These are phyloP conservation scores for Phialophora expanda DNA, from an alignment of 2,329 filamentous ascomycete genomes.

Conservation along the genomic window DNA sequence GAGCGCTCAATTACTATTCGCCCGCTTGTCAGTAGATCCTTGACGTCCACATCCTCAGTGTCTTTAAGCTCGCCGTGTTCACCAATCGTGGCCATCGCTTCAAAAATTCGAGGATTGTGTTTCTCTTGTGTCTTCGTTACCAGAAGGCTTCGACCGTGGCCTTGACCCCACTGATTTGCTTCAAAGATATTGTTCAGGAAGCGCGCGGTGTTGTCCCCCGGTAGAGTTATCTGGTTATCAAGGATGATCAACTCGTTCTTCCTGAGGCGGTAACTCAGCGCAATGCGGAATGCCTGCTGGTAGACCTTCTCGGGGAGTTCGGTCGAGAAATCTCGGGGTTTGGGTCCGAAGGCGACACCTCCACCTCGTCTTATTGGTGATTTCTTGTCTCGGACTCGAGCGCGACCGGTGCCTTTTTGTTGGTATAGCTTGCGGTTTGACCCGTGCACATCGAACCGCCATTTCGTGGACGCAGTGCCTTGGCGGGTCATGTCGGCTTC, in stretches of 20 bases:
- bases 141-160: slow-evolving; percentile 73
- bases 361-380: slow-evolving; percentile 82
- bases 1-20: slow-evolving; percentile 84
- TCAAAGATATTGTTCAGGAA: slow-evolving; percentile 72
- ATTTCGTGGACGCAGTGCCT: slow-evolving; percentile 84
- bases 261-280: slow-evolving; percentile 87
- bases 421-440: slow-evolving; percentile 79
- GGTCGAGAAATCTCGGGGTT: slow-evolving; percentile 88
- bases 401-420: slow-evolving; percentile 84
- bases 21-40: slow-evolving; percentile 85
- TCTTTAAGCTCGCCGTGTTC: slow-evolving; percentile 72
- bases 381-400: slow-evolving; percentile 80
- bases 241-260: slow-evolving; percentile 86
- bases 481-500: slow-evolving; percentile 88
- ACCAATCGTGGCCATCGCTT: slow-evolving; percentile 66
- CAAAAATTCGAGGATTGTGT: slow-evolving; percentile 55
- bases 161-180: slow-evolving; percentile 71
- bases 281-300: slow-evolving; percentile 92
- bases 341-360: slow-evolving; percentile 87
- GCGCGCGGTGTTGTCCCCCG: slow-evolving; percentile 58
- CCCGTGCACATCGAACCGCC: slow-evolving; percentile 79
- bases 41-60: slow-evolving; percentile 86
- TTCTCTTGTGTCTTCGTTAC: slow-evolving; percentile 60
- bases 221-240: slow-evolving; percentile 74
- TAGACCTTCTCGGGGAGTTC: slow-evolving; percentile 86